Percentiles rank a stretch among this genome's conserved stretches.
These are phyloP conservation scores for Globisporangium nodosum DNA, from an alignment of 352 stramenopile species.

Conservation along the genomic window DNA sequence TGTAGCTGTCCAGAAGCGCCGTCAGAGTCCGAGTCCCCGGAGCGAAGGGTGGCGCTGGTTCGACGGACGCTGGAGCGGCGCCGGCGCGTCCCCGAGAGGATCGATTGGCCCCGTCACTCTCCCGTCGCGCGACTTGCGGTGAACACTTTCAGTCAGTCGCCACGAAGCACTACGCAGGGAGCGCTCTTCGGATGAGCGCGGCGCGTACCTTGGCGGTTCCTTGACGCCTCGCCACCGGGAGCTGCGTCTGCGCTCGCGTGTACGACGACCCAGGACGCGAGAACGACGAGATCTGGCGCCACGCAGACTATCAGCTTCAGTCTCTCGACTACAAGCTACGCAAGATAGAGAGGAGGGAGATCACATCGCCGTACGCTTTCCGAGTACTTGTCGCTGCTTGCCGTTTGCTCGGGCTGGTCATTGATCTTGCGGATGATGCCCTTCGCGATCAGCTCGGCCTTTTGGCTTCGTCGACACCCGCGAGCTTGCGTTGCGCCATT, in stretches of 20 bases:
- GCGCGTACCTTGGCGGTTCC: conserved; percentile 37
- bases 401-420: conserved; percentile 41
- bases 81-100: conserved; percentile 41
- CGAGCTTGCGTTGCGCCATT: conserved; percentile 19
- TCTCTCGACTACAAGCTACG: background rate
- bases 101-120: conserved; percentile 45
- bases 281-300: conserved; percentile 57
- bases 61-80: conserved; percentile 18
- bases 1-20: too few species aligned
- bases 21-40: conserved; percentile 44
- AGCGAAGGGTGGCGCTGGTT: conserved; percentile 61
- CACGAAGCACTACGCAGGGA: background rate
- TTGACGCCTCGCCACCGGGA: conserved; percentile 33
- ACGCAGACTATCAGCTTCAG: background rate
- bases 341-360: background rate
- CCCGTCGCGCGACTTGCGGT: conserved; percentile 40
- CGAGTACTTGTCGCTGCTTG: conserved; percentile 29
- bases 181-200: background rate
- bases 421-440: conserved; percentile 62
- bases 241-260: conserved; percentile 52
- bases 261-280: conserved; percentile 74
- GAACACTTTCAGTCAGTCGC: background rate
- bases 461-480: conserved; percentile 43
- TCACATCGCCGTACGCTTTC: conserved; percentile 11
- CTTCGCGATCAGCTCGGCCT: conserved; percentile 51